Evolutionary conservation across 495 filamentous ascomycete genomes (phyloP).

Genomic region (Penicillium bialowiezense): DNA sequence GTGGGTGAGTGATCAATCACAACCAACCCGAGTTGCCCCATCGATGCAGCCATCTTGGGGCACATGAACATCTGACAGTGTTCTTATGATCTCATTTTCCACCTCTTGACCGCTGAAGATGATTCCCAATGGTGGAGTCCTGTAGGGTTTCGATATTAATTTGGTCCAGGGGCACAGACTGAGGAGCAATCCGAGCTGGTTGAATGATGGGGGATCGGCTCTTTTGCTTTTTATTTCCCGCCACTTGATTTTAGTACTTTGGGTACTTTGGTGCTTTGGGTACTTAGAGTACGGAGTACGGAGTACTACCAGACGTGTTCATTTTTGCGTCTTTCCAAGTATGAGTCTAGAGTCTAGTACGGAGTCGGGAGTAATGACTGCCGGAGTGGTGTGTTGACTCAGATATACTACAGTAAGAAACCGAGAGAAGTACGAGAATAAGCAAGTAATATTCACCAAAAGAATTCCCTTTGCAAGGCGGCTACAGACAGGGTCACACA

Average conservation of each 20-base stretch:
- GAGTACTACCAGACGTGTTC: no score
- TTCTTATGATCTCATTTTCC: slow-evolving; percentile 1
- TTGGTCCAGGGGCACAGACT: slow-evolving; percentile 25
- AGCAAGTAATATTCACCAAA: background rate
- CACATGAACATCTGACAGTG: slow-evolving; percentile 4
- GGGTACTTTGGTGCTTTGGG: no score
- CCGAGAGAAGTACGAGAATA: no score
- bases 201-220: slow-evolving; percentile 15
- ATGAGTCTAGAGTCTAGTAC: no score
- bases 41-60: background rate
- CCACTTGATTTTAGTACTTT: background rate
- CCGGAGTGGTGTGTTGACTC: background rate
- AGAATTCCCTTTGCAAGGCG: slow-evolving; percentile 5
- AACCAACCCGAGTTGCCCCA: background rate
- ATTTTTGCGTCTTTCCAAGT: no score
- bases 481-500: slow-evolving; percentile 20
- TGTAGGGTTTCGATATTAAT: slow-evolving; percentile 9
- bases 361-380: no score
- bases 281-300: no score
- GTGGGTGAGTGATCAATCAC: slow-evolving; percentile 8
- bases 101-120: slow-evolving; percentile 11
- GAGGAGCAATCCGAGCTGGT: slow-evolving; percentile 23
- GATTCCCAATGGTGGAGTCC: slow-evolving; percentile 12
- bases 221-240: background rate
- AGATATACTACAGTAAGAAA: background rate